Percentiles rank a stretch among this genome's conserved stretches.
These are phyloP conservation scores for Eucalyptus tenuipes DNA, from an alignment of 345 rosid species.

Conservation along the genomic window DNA sequence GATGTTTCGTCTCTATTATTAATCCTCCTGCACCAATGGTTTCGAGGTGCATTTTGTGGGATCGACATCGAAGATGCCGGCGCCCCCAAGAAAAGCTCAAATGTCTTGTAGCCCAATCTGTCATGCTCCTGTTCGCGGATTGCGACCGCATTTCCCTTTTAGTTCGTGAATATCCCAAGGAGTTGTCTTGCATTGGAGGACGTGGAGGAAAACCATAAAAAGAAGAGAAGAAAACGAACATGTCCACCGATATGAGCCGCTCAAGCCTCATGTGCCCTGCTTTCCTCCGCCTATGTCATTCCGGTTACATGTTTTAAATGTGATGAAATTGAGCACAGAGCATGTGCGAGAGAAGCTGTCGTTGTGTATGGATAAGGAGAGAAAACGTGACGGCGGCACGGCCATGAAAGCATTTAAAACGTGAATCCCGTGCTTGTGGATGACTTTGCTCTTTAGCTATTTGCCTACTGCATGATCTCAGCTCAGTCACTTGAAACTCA, in stretches of 20 bases:
- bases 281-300: background rate
- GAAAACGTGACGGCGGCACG: background rate
- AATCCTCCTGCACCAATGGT: background rate
- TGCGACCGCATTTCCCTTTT: background rate
- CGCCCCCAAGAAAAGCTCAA: background rate
- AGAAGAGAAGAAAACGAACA: background rate
- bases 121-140: background rate
- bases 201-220: background rate
- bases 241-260: background rate
- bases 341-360: background rate
- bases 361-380: background rate
- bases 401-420: background rate
- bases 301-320: background rate
- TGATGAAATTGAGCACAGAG: background rate
- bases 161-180: background rate
- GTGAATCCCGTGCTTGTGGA: background rate
- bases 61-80: background rate
- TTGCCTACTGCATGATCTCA: background rate
- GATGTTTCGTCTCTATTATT: background rate
- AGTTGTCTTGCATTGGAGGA: background rate
- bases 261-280: background rate
- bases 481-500: background rate
- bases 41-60: background rate
- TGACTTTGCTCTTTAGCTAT: background rate
- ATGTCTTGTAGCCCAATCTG: background rate